Percentiles rank a stretch among this genome's conserved stretches.
These are phyloP conservation scores for Pelargonium australe DNA, from an alignment of 441 rosid species.

Conservation along the genomic window DNA sequence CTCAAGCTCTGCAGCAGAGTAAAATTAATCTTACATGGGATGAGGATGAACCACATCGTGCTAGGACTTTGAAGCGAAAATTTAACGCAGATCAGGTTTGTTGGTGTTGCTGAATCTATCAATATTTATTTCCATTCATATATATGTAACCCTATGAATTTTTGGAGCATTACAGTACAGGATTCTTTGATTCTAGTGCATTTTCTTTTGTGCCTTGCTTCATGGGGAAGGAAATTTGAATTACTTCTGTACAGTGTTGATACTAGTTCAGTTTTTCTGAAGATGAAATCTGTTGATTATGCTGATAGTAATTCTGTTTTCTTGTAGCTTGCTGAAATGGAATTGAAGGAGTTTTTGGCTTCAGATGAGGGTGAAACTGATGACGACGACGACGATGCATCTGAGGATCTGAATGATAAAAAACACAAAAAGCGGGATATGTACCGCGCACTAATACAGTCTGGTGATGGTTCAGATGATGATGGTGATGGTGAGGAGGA, in stretches of 20 bases:
- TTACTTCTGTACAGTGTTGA: background rate
- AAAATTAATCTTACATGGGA: conserved; percentile 76
- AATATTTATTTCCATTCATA: background rate
- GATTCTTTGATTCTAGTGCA: background rate
- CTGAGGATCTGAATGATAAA: conserved; percentile 34
- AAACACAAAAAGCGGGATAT: conserved; percentile 39
- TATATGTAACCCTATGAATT: background rate
- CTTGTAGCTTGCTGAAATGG: conserved; percentile 65
- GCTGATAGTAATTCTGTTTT: conserved; percentile 20
- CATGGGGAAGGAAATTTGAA: too few species aligned
- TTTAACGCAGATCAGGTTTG: conserved; percentile 71
- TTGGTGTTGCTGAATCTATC: conserved; percentile 9
- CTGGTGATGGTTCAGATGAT: conserved; percentile 63
- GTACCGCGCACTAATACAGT: conserved; percentile 57
- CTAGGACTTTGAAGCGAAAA: conserved; percentile 64
- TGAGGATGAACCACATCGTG: conserved; percentile 92
- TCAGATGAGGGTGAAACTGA: conserved; percentile 76
- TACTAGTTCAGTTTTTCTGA: background rate
- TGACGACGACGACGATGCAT: conserved; percentile 28
- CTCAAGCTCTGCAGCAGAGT: conserved; percentile 78
- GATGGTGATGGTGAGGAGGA: conserved; percentile 39
- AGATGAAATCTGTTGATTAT: conserved; percentile 10
- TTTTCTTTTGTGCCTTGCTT: background rate
- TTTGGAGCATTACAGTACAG: background rate
- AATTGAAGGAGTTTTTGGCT: conserved; percentile 76